Conservation (phyloP, 768 basidiomycete genomes). For the Amanita polypyramis region DNA sequence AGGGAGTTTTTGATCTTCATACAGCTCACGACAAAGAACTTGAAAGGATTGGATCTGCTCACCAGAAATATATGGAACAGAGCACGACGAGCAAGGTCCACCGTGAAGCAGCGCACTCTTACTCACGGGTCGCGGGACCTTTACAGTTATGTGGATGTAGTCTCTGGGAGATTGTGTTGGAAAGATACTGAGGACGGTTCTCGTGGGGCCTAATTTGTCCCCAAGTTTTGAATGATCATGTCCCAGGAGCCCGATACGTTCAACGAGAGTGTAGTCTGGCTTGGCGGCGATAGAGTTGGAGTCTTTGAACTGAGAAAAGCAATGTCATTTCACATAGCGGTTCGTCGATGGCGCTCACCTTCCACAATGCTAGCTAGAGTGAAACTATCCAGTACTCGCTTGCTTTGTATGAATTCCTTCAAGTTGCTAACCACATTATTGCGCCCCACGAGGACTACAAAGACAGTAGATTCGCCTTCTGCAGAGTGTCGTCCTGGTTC, state of each 20-base stretch:
- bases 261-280: constrained; percentile 5
- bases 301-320: neutral
- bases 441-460: constrained; percentile 39
- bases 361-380: constrained; percentile 7
- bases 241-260: constrained; percentile 7
- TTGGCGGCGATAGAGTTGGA: neutral
- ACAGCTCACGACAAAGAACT: constrained; percentile 1
- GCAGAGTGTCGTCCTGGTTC: too few relatives aligned
- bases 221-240: constrained; percentile 7
- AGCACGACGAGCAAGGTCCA: too few relatives aligned
- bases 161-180: constrained; percentile 2
- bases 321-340: neutral
- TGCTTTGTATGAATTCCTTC: neutral
- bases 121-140: neutral
- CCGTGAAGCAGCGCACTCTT: too few relatives aligned
- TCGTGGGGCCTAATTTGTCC: neutral
- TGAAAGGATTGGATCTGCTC: neutral
- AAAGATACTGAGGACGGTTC: constrained; percentile 1
- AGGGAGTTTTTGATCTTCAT: constrained; percentile 5
- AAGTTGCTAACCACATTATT: constrained; percentile 11
- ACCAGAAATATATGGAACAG: too few relatives aligned
- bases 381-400: neutral
- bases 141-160: constrained; percentile 8
- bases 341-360: constrained; percentile 4
- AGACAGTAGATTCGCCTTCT: constrained; percentile 23